Conservation (phyloP, 2,329 filamentous ascomycete genomes). For the Didymella keratinophila region DNA sequence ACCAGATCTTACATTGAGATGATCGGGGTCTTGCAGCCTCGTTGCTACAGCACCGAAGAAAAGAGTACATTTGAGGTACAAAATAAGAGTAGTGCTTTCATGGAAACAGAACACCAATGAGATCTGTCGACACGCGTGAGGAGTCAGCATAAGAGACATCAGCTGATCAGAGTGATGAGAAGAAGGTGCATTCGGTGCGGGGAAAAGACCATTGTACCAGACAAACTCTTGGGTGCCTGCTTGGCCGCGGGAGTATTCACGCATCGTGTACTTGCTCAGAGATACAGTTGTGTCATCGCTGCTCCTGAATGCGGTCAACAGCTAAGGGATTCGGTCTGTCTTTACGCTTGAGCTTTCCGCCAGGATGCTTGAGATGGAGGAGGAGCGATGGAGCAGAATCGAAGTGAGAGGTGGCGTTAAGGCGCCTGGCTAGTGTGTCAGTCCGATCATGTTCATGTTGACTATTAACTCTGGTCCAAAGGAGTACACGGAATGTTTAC, state of each 20-base stretch:
- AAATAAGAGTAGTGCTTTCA: not conserved
- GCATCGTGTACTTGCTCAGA: not conserved
- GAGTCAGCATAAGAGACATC: not conserved
- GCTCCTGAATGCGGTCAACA: not conserved
- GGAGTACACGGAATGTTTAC: not conserved
- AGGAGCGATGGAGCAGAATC: not conserved
- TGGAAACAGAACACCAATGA: not conserved
- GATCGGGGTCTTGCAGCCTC: not conserved
- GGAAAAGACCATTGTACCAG: not conserved
- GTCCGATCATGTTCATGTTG: not conserved
- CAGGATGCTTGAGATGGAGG: not conserved
- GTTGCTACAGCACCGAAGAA: not conserved
- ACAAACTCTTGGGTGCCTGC: not conserved
- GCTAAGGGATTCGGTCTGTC: not conserved
- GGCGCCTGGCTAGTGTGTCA: not conserved
- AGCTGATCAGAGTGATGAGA: not conserved
- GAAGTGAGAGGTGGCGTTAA: not conserved
- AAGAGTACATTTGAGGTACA: not conserved
- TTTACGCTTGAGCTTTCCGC: not conserved
- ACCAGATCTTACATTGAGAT: not conserved
- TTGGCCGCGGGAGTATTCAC: not conserved
- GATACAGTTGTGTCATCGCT: not conserved
- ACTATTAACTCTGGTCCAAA: not conserved
- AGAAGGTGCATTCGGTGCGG: not conserved
- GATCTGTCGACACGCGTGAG: not conserved